These are phyloP conservation scores for Pleurotus ostreatus DNA, from an alignment of 768 basidiomycete genomes.

Conservation along the genomic window DNA sequence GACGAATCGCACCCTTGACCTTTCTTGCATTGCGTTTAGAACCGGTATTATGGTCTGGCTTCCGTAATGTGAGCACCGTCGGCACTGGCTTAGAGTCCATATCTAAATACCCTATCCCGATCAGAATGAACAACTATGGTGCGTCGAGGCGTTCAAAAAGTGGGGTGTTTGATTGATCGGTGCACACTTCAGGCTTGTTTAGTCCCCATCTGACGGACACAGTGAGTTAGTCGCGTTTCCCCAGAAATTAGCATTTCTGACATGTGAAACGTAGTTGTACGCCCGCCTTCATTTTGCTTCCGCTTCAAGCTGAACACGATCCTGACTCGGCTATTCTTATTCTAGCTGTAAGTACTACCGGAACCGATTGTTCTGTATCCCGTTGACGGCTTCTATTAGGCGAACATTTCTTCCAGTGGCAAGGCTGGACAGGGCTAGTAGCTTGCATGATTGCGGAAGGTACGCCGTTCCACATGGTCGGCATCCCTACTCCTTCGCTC, in stretches of 20 bases:
- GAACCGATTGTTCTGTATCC: background rate
- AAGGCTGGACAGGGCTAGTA: conserved; percentile 56
- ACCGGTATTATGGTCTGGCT: conserved; percentile 53
- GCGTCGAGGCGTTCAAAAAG: conserved; percentile 10
- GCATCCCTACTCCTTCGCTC: conserved; percentile 9
- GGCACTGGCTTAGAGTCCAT: background rate
- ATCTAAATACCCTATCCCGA: background rate
- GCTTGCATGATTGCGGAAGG: conserved; percentile 53
- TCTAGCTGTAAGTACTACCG: conserved; percentile 16
- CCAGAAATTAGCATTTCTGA: background rate
- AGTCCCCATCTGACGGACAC: conserved; percentile 31
- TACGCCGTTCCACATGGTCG: conserved; percentile 16
- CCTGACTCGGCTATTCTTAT: background rate
- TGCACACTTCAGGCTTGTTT: conserved; percentile 35
- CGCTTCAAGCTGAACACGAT: background rate
- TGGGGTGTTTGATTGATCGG: background rate
- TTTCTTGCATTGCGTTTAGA: conserved; percentile 26
- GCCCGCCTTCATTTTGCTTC: conserved; percentile 11
- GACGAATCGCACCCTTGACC: background rate
- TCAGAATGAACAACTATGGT: conserved; percentile 56
- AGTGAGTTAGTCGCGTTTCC: conserved; percentile 24
- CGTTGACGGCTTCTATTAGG: conserved; percentile 22
- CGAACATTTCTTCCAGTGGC: conserved; percentile 48
- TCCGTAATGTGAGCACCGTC: conserved; percentile 41
- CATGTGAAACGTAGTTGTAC: conserved; percentile 25